Evolutionary conservation across 1,284 basidiomycete genomes (phyloP), one percentile per base, ranked within the genome.

Genomic region (Sporisorium scitamineum): DNA sequence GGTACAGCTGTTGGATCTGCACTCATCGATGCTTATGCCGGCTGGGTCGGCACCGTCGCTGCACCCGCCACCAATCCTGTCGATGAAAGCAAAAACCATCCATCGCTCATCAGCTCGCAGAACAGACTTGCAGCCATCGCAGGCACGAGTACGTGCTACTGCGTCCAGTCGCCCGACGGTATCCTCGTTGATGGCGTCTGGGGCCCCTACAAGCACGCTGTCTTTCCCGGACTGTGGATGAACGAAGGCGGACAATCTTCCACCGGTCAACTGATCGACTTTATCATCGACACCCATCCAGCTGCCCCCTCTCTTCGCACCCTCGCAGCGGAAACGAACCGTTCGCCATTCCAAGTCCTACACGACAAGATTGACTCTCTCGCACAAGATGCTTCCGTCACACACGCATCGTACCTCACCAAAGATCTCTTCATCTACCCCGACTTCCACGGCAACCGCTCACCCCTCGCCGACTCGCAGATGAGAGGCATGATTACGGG

Each of bases 181-280:
- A 90, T 96, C 24, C 93, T 95, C 73, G 96, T 97, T 3, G 90
- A 91, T 32, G 95, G 96, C 8, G 92, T 96, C 47, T 99, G 96
- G 96, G 96, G 96, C 0, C 97, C 96, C 0, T 99, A 98, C 87
- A 93, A 92, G 87, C 86, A 94, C 81, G 90, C 92, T 18, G 89
- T 96, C 27, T 97, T 98, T 87, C 92, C 92, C 29, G 94, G 80
- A 70, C 78, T 84, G 34, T 87, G 96, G 97, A 97, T 98, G 94
- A 99, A 97, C 83, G 96, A 99, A 87, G 96, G 96, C 44, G 96
- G 96, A 0, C 96, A 99, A 86, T 97, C 94, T 20, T 96, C 95
- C 0, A 99, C 96, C 0, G 97, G 96, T n/a, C 95, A 97, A 91
- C 89, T 97, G 26, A 95, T 97, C 75, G 94, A 99, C 83, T 97